Base-by-base conservation (phyloP, 345 rosid species). In the Pugionium cornutum region DNA sequence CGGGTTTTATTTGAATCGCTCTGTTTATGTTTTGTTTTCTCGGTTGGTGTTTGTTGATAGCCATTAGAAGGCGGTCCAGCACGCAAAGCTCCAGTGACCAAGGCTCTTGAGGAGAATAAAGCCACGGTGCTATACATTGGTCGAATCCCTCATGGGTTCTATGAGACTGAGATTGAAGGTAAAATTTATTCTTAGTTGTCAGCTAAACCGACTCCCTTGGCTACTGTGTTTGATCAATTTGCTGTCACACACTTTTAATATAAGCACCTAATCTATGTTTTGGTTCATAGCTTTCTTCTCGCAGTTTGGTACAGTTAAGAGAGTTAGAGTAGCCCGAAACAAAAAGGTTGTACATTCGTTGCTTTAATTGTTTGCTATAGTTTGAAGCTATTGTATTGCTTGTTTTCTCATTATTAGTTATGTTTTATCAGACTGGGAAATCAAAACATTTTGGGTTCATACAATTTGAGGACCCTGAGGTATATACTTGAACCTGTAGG, bases 361-460 rank as follows among this genome's bases (percentile, higher is more conserved):
- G 33, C 7, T 9, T 42, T 31, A 9, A 51, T 51, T 33, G 26
- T 2, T 28, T 58, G 4, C 52, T 2, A 28, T 45, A 46, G 18
- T 58, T 7, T 30, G 27, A 5, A 27, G 57, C 6, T 47, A 45
- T 31, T 27, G 4, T 71, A 7, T 7, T 18, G 18, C 18, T 56
- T 49, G 55, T 49, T 35, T 31, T 39, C 51, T 53, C 18, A 51
- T 36, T 30, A 4, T 1, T 25, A 3, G 2, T 28, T 28, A 25
- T 53, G 7, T 18, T 18, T 65, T 33, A 37, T 48, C 84, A 94
- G 97, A 90, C 96, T 42, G 99, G 99, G 63, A 88, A 82, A 60
- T 90, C 97, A 0, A 94, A 83, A 80, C 99, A 94, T 78, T 94
- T 78, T 78, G 96, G 97, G 40, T 94, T 94, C 82, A 81, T 90